Conservation (phyloP, 805 yeast genomes). For the Maudiozyma pseudohumilis region DNA sequence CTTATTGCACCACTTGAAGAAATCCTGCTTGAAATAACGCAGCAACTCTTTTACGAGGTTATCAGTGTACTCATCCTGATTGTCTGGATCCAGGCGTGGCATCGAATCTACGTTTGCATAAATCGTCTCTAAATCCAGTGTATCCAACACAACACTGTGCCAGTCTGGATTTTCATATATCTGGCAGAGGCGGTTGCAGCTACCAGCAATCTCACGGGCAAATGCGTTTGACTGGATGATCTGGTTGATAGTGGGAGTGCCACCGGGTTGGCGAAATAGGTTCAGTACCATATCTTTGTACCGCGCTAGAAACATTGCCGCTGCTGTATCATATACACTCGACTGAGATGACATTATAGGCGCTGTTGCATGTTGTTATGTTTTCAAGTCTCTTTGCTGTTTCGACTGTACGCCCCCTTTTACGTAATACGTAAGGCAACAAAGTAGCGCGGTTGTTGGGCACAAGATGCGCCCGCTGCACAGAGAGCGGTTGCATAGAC, state of each 20-base stretch:
- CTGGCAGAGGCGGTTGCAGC: slow-evolving; percentile 16
- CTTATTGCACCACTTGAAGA: slow-evolving; percentile 75
- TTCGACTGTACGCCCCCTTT: neutral
- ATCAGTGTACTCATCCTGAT: slow-evolving; percentile 38
- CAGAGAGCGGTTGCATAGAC: no score
- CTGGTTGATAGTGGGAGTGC: slow-evolving; percentile 3
- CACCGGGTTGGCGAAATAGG: slow-evolving; percentile 13
- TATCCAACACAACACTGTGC: slow-evolving; percentile 51
- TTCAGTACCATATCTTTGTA: slow-evolving; percentile 15
- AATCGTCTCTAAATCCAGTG: slow-evolving; percentile 49
- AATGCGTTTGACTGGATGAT: slow-evolving; percentile 9
- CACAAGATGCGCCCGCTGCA: no score
- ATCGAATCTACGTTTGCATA: slow-evolving; percentile 51
- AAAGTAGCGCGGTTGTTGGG: no score
- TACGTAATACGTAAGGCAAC: no score
- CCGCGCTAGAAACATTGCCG: slow-evolving; percentile 16
- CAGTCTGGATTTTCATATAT: slow-evolving; percentile 35
- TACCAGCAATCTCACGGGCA: slow-evolving; percentile 18
- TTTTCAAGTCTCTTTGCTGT: neutral
- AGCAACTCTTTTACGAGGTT: slow-evolving; percentile 47
- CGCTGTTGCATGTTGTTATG: no score
- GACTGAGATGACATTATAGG: no score
- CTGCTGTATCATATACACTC: slow-evolving; percentile 5
- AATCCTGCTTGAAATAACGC: slow-evolving; percentile 65
- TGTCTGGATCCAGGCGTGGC: slow-evolving; percentile 22